These are phyloP conservation scores for Durusdinium trenchii DNA, from an alignment of 73 alveolate species.

Conservation along the genomic window DNA sequence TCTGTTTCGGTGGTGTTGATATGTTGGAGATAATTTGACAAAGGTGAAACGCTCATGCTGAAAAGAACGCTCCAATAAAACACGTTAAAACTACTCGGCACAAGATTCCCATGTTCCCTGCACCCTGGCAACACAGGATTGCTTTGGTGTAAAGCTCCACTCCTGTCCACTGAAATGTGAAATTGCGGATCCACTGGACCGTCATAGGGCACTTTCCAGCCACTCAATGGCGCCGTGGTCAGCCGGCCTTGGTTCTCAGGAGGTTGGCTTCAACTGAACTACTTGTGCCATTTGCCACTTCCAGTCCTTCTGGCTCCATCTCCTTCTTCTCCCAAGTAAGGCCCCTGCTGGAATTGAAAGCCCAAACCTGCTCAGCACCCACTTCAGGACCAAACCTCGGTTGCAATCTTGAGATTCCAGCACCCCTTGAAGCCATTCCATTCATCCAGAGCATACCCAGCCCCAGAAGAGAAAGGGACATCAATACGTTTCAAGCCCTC, in stretches of 20 bases:
- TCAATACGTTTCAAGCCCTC: neutral
- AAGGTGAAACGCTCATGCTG: neutral
- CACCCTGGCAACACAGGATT: neutral
- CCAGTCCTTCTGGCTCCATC: neutral
- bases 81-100: too few relatives aligned
- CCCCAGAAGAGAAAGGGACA: too few relatives aligned
- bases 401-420: neutral
- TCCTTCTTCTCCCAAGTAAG: neutral
- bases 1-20: neutral
- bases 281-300: neutral
- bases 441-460: too few relatives aligned
- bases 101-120: neutral
- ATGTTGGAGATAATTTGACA: neutral
- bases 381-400: conserved; percentile 82
- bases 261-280: neutral
- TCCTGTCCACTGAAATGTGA: conserved; percentile 48
- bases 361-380: conserved; percentile 94
- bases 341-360: conserved; percentile 42
- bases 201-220: conserved; percentile 81
- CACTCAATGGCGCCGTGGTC: conserved; percentile 48
- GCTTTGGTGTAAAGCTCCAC: neutral
- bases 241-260: conserved; percentile 14
- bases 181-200: conserved; percentile 75
- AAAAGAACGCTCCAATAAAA: neutral
- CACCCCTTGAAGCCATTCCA: neutral